phyloP scores from a whole-genome alignment of 257 asterid species.

The Leonotis leonurus region DNA sequence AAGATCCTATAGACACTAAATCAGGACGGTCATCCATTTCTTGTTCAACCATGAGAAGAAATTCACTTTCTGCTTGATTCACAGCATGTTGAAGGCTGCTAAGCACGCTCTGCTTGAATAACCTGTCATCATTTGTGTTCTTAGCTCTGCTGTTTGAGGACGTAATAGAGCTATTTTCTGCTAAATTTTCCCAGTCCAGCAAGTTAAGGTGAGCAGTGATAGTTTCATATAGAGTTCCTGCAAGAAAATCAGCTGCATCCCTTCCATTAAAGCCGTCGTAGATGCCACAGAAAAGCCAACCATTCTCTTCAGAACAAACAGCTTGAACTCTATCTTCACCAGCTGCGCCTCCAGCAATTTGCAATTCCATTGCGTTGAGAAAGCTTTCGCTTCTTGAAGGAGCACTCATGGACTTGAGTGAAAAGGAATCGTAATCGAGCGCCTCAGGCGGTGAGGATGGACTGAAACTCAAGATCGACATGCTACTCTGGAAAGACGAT shows the following conservation, averaged over 20 bases:
- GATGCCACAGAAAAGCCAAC: slow-evolving; percentile 84
- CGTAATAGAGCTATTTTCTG: background rate
- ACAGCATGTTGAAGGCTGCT: slow-evolving; percentile 66
- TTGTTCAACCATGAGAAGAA: slow-evolving; percentile 84
- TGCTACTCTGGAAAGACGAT: slow-evolving; percentile 64
- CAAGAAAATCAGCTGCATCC: slow-evolving; percentile 96
- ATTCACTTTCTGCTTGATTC: slow-evolving; percentile 69
- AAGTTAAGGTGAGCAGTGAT: slow-evolving; percentile 54
- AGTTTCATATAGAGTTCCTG: slow-evolving; percentile 78
- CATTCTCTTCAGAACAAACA: slow-evolving; percentile 89
- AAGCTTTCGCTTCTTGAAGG: slow-evolving; percentile 58
- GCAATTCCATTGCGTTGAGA: slow-evolving; percentile 59
- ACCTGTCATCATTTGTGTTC: slow-evolving; percentile 1
- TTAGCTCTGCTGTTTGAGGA: background rate
- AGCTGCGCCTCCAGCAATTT: slow-evolving; percentile 97
- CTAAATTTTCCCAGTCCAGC: slow-evolving; percentile 43
- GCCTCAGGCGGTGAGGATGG: slow-evolving; percentile 64
- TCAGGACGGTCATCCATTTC: slow-evolving; percentile 99
- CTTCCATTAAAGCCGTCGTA: slow-evolving; percentile 94
- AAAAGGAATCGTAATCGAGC: slow-evolving; percentile 46
- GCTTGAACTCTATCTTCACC: slow-evolving; percentile 99
- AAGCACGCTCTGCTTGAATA: slow-evolving; percentile 49
- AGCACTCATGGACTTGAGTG: slow-evolving; percentile 45
- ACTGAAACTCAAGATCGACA: slow-evolving; percentile 75
- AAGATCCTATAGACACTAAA: slow-evolving; percentile 81